Evolutionary conservation across 192 early-diverging fungal species (phyloP).

Genomic region (Coemansia sp.): DNA sequence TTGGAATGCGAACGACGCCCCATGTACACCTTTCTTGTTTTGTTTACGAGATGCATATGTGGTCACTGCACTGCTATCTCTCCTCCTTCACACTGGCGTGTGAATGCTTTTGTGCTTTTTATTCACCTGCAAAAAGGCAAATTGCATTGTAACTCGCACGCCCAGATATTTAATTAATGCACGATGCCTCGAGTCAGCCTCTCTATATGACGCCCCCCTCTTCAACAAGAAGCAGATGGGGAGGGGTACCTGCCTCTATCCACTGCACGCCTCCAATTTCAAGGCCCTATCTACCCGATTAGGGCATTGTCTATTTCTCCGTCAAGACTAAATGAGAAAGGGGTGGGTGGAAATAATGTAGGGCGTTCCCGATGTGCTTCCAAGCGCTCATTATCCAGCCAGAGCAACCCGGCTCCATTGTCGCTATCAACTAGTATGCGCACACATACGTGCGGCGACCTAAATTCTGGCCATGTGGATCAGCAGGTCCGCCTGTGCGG

Average conservation of each 20-base stretch:
- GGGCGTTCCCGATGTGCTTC: constrained; percentile 12
- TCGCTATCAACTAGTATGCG: constrained; percentile 53
- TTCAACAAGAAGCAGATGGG: constrained; percentile 6
- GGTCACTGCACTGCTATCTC: constrained; percentile 6
- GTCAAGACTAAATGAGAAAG: background rate
- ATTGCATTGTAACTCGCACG: constrained; percentile 10
- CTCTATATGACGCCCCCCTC: background rate
- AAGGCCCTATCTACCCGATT: constrained; percentile 11
- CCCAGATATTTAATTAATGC: constrained; percentile 10
- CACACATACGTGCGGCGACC: constrained; percentile 82
- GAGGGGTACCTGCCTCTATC: constrained; percentile 12
- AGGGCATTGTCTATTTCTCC: constrained; percentile 6
- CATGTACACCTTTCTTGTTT: background rate
- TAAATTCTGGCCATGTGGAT: constrained; percentile 62
- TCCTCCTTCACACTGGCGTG: background rate
- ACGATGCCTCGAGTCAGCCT: constrained; percentile 1
- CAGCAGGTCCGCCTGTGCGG: constrained; percentile 74
- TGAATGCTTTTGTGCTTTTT: background rate
- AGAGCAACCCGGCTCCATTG: background rate
- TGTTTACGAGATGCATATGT: constrained; percentile 7
- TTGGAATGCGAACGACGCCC: constrained; percentile 7
- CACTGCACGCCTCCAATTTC: constrained; percentile 7
- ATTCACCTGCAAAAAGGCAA: background rate
- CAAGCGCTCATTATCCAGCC: constrained; percentile 2
- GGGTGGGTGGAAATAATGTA: background rate